Evolutionary conservation across 192 early-diverging fungal species (phyloP).

Genomic region (Dissophora ornata): DNA sequence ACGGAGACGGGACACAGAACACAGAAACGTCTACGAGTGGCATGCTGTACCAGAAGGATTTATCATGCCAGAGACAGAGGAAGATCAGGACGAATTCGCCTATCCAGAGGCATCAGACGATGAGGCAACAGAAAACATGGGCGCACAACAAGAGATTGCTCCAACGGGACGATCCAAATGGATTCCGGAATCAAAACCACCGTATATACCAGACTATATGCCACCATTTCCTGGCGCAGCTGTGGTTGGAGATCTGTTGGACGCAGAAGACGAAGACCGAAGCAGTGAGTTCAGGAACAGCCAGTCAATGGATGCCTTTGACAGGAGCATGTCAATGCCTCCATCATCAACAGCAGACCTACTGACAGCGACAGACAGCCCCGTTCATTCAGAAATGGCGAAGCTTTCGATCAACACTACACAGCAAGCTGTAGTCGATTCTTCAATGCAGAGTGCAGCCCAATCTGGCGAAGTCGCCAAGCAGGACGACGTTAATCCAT

Average conservation of each 20-base stretch:
- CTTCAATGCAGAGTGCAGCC: too few species aligned
- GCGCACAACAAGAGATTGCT: neutral
- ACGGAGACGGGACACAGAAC: constrained; percentile 10
- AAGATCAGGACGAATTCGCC: constrained; percentile 48
- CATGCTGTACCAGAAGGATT: constrained; percentile 47
- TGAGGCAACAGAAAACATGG: neutral
- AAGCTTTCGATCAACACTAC: constrained; percentile 17
- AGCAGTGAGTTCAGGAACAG: neutral
- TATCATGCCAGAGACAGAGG: constrained; percentile 30
- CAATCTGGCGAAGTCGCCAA: too few species aligned
- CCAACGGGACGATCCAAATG: constrained; percentile 7
- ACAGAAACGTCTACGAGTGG: constrained; percentile 48
- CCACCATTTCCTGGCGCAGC: constrained; percentile 48
- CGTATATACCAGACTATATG: constrained; percentile 47
- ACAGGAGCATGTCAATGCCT: constrained; percentile 3
- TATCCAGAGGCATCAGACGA: constrained; percentile 39
- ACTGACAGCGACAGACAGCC: neutral
- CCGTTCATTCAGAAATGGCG: neutral
- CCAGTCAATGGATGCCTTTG: neutral
- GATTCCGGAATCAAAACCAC: constrained; percentile 29
- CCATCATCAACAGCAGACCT: constrained; percentile 21
- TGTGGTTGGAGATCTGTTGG: neutral
- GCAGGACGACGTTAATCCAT: constrained; percentile 39
- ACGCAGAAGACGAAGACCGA: neutral
- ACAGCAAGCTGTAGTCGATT: too few species aligned